Evolutionary conservation across 768 basidiomycete genomes (phyloP), one percentile per base, ranked within the genome.

Genomic region (Boletus bicolor): DNA sequence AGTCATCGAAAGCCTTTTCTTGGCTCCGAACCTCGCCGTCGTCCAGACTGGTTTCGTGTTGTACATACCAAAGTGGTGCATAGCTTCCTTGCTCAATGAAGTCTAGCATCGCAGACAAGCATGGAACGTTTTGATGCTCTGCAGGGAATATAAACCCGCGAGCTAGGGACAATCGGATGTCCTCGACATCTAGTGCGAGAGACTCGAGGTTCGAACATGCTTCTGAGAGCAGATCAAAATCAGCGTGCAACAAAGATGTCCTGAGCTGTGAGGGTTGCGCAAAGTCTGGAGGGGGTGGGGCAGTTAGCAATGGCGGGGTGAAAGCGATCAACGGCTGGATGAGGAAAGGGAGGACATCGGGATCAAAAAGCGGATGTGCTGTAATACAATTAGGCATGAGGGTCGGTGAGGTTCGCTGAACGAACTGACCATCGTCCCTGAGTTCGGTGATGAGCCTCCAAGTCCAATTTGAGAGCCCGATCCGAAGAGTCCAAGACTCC

Each of bases 381-480:
- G 63, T 47, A 52, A 21, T 52, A 24, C 1, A 24, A 30, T 66
- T 44, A 62, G 50, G 44, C 34, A 11, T 3, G 41, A 45, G 43
- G 35, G 19, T 32, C 17, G 7, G 12, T 8, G 14, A 37, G 21
- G 37, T 37, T 15, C 7, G 47, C 11, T 48, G 37, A 28, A 55
- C 60, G 76, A 49, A 54, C 68, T 73, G 58, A 87, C 88, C 77
- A 62, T 90, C 87, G 48, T 89, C 85, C 67, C 82, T 83, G 44
- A 91, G 78, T 64, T 87, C 87, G 7, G 81, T 78, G n/a, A 91
- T 80, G 3, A 82, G 79, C 61, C 85, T 79, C 89, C 90, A 92
- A 41, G 83, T 79, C 91, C 91, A 93, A 44, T 79, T 82, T 3
- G 86, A 83, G 30, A 92, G 74, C 8, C 79, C 79, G 51, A 76